These are phyloP conservation scores for Fonsecaea monophora DNA, from an alignment of 2,329 filamentous ascomycete genomes.

Conservation along the genomic window DNA sequence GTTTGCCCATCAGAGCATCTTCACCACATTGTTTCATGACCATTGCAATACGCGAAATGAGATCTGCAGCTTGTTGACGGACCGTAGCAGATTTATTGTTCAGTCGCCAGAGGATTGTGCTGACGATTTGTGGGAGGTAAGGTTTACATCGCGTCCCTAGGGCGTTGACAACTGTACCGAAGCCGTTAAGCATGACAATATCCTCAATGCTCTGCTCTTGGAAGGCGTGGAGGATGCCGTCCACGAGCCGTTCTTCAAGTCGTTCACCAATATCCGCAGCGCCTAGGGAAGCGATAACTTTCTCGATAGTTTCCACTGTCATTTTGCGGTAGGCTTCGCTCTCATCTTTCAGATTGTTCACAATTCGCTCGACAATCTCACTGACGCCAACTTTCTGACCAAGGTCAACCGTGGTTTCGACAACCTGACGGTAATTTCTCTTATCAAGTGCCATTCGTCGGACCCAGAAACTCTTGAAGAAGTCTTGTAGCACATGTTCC, in stretches of 20 bases:
- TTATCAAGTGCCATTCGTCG: conserved; percentile 96
- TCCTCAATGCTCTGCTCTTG: conserved; percentile 98
- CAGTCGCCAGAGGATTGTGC: conserved; percentile 91
- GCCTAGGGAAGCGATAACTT: conserved; percentile 89
- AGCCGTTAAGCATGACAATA: conserved; percentile 93
- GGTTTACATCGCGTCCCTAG: conserved; percentile 92
- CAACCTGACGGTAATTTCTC: conserved; percentile 95
- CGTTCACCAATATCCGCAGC: conserved; percentile 93
- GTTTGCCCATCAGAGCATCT: conserved; percentile 92
- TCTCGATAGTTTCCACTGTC: conserved; percentile 98
- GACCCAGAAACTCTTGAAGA: conserved; percentile 99
- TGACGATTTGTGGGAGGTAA: conserved; percentile 95
- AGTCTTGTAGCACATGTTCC: conserved; percentile 91
- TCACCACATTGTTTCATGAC: conserved; percentile 99
- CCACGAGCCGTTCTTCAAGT: conserved; percentile 89
- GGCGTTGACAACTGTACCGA: conserved; percentile 96
- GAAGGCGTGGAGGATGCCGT: conserved; percentile 94
- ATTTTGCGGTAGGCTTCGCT: conserved; percentile 98
- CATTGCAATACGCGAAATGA: conserved; percentile 96
- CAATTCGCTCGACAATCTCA: conserved; percentile 91
- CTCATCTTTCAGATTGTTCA: conserved; percentile 96
- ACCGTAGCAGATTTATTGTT: conserved; percentile 99
- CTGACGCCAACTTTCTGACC: conserved; percentile 97
- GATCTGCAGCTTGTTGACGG: conserved; percentile 92
- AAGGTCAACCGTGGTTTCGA: conserved; percentile 96